Conservation (phyloP, 164 flowering plant genomes). For the Annona cherimola region DNA sequence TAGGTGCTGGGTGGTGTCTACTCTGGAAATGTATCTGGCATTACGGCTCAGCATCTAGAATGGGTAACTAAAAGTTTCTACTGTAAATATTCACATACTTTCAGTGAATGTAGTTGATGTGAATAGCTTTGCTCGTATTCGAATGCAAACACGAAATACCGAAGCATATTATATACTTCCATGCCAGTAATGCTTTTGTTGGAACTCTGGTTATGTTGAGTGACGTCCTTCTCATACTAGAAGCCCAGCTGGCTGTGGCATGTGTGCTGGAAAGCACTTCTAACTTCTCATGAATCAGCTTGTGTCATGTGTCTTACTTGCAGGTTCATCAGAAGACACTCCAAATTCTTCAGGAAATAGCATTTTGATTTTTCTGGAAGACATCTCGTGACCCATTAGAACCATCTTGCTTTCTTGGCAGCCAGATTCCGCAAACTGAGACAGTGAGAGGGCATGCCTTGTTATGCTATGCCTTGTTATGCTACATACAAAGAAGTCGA, state of each 20-base stretch:
- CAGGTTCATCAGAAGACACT: constrained; percentile 96
- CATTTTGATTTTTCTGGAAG: constrained; percentile 40
- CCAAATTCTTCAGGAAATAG: constrained; percentile 79
- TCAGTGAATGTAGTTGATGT: background rate
- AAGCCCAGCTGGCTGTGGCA: background rate
- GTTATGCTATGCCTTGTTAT: no score
- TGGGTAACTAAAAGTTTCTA: constrained; percentile 49
- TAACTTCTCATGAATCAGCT: background rate
- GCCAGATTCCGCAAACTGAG: no score
- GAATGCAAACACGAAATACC: no score
- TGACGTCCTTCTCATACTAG: background rate
- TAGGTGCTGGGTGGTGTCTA: constrained; percentile 92
- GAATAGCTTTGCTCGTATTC: no score
- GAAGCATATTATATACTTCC: no score
- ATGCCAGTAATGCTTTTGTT: background rate
- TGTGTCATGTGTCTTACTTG: constrained; percentile 3
- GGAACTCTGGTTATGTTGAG: background rate
- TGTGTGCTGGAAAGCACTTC: background rate
- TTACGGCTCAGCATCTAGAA: constrained; percentile 95
- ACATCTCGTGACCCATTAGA: background rate
- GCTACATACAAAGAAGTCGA: no score
- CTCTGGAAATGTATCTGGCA: constrained; percentile 69
- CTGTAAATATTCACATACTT: background rate
- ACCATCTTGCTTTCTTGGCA: background rate
- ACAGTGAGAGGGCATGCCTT: no score